Evolutionary conservation across 1,139 yeast species (phyloP).

Genomic region (Saccharomyces hybrid): DNA sequence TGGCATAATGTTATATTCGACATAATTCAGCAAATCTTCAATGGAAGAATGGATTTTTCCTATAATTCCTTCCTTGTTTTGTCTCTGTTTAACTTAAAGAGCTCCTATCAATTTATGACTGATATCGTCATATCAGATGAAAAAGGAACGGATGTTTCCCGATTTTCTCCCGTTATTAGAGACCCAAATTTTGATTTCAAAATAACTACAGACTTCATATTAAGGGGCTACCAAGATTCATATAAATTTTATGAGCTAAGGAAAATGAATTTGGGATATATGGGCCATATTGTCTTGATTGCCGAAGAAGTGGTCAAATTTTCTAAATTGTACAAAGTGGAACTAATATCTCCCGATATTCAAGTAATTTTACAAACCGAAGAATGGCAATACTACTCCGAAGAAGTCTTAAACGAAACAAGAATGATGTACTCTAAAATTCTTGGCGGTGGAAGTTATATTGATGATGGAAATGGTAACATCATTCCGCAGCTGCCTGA

Average conservation of each 20-base stretch:
- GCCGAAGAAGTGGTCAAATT: constrained; percentile 97
- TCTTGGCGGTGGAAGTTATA: constrained; percentile 51
- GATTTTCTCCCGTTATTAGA: not conserved
- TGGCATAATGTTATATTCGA: constrained; percentile 96
- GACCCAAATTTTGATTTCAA: constrained; percentile 42
- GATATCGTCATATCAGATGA: constrained; percentile 2
- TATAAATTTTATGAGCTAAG: constrained; percentile 55
- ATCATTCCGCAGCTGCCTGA: constrained; percentile 7
- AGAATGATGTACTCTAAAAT: constrained; percentile 92
- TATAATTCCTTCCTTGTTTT: constrained; percentile 72
- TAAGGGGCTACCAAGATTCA: constrained; percentile 75
- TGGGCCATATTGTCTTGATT: constrained; percentile 93
- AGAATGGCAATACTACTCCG: constrained; percentile 80
- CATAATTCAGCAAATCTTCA: constrained; percentile 89
- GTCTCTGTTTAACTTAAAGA: constrained; percentile 25
- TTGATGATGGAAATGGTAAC: constrained; percentile 29
- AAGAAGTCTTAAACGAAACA: constrained; percentile 77
- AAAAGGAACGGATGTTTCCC: not conserved
- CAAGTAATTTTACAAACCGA: constrained; percentile 36
- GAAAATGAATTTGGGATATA: constrained; percentile 80
- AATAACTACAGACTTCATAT: constrained; percentile 66
- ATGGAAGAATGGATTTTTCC: constrained; percentile 90
- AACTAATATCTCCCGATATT: constrained; percentile 32
- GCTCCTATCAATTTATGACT: constrained; percentile 21
- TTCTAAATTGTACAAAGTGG: constrained; percentile 38